phyloP scores from a whole-genome alignment of 495 filamentous ascomycete genomes.

The Acidomyces sp. region DNA sequence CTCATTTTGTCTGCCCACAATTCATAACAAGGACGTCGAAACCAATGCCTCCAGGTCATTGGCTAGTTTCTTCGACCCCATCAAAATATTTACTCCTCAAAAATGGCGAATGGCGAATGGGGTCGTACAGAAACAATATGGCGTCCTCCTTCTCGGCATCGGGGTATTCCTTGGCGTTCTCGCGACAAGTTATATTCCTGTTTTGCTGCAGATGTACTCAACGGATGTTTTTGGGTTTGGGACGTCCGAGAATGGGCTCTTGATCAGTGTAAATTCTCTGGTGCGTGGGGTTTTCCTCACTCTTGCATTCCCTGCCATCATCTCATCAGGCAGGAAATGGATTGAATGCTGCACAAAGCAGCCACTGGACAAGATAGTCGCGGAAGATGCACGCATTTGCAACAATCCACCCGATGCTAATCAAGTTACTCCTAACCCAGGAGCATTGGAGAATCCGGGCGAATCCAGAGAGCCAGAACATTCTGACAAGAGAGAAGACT shows the following conservation, averaged over 20 bases:
- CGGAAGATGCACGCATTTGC: neutral
- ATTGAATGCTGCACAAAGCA: too few relatives aligned
- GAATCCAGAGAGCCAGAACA: constrained; percentile 28
- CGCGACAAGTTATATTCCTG: constrained; percentile 41
- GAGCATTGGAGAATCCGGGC: constrained; percentile 25
- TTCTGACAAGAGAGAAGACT: constrained; percentile 24
- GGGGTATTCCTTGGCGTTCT: constrained; percentile 45
- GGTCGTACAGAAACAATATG: constrained; percentile 33
- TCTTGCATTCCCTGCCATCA: constrained; percentile 42
- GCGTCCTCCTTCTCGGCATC: constrained; percentile 38
- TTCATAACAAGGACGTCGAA: constrained; percentile 24
- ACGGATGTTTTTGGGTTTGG: constrained; percentile 42
- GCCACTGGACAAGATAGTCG: constrained; percentile 23
- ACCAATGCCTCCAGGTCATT: constrained; percentile 22
- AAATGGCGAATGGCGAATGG: constrained; percentile 33
- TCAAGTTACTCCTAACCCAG: constrained; percentile 6
- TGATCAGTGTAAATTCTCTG: constrained; percentile 40
- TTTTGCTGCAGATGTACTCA: constrained; percentile 28
- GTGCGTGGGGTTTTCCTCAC: constrained; percentile 43
- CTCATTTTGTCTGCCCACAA: constrained; percentile 25
- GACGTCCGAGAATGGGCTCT: constrained; percentile 39
- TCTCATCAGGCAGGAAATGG: constrained; percentile 36
- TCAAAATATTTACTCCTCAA: constrained; percentile 39
- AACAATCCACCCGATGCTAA: constrained; percentile 14
- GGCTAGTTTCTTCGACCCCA: constrained; percentile 38